Percentiles rank a stretch among this genome's conserved stretches.
phyloP scores from a whole-genome alignment of 1,284 basidiomycete species.

The Cutaneotrichosporon arboriforme region DNA sequence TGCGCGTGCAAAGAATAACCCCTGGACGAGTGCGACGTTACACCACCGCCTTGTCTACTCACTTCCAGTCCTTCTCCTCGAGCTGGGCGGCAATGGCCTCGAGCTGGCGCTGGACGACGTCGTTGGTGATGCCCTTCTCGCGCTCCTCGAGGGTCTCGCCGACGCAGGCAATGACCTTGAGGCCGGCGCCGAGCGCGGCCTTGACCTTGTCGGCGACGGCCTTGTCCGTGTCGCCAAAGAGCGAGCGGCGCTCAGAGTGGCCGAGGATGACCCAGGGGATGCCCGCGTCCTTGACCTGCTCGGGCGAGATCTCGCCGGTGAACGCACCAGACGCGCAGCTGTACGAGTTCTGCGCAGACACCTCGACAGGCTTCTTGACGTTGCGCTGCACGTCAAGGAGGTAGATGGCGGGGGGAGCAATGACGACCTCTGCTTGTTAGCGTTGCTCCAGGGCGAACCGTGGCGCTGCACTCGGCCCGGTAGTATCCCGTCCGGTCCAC shows the following conservation, averaged over 20 bases:
- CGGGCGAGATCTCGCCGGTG: constrained; percentile 87
- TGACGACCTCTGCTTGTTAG: constrained; percentile 67
- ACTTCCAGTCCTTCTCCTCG: constrained; percentile 73
- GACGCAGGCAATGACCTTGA: constrained; percentile 91
- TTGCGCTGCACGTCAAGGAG: constrained; percentile 61
- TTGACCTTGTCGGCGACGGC: constrained; percentile 81
- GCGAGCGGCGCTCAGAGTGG: constrained; percentile 92
- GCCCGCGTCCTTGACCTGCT: constrained; percentile 75
- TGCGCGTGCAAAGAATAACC: background rate
- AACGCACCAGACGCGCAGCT: constrained; percentile 80
- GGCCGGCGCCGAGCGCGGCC: constrained; percentile 55
- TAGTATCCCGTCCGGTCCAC: too few species aligned
- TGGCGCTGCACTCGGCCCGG: background rate
- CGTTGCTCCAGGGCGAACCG: background rate
- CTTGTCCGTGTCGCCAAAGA: constrained; percentile 84
- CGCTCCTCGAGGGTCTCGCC: constrained; percentile 91
- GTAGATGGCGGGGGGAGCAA: constrained; percentile 85
- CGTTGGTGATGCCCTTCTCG: constrained; percentile 69
- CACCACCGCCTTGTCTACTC: too few species aligned
- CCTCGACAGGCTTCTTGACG: constrained; percentile 61
- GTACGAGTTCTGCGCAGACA: constrained; percentile 91
- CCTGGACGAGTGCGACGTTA: too few species aligned
- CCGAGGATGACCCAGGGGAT: constrained; percentile 94
- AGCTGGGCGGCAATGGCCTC: constrained; percentile 65
- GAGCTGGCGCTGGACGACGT: constrained; percentile 78